A percentile compares a stretch with the other conserved stretches of the same genome.
Evolutionary conservation across 345 rosid genomes (phyloP).

Genomic region (Pugionium cornutum): DNA sequence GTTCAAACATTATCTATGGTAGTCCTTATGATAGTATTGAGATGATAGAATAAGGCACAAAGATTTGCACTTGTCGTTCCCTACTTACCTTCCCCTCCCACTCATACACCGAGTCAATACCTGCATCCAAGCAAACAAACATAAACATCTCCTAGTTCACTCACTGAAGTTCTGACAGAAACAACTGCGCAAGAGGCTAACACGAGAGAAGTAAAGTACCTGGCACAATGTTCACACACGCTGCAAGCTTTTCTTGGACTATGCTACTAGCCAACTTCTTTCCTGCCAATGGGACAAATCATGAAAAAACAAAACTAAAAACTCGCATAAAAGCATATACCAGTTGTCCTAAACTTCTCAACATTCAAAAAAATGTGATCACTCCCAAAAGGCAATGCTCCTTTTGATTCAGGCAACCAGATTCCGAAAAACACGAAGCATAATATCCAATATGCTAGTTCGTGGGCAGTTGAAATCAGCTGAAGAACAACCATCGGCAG

Average conservation of each 20-base stretch:
- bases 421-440: too few relatives aligned
- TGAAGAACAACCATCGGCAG: too few relatives aligned
- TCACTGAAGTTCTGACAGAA: not conserved
- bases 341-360: too few relatives aligned
- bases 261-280: slow-evolving; percentile 88
- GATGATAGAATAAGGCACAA: not conserved
- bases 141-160: slow-evolving; percentile 1
- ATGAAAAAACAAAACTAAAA: not conserved
- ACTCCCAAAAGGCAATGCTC: too few relatives aligned
- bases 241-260: slow-evolving; percentile 82
- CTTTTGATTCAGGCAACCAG: too few relatives aligned
- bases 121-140: slow-evolving; percentile 47
- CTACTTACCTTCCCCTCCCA: slow-evolving; percentile 87
- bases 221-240: slow-evolving; percentile 87
- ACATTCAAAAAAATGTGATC: too few relatives aligned
- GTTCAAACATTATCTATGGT: not conserved
- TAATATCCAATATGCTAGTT: too few relatives aligned
- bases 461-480: too few relatives aligned
- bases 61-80: not conserved
- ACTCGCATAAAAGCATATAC: not conserved
- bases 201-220: slow-evolving; percentile 45
- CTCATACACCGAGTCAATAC: slow-evolving; percentile 78
- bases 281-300: slow-evolving; percentile 46
- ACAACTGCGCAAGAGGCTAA: slow-evolving; percentile 2
- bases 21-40: not conserved